Conservation (phyloP, 2,329 filamentous ascomycete species). For the Beauveria australis region DNA sequence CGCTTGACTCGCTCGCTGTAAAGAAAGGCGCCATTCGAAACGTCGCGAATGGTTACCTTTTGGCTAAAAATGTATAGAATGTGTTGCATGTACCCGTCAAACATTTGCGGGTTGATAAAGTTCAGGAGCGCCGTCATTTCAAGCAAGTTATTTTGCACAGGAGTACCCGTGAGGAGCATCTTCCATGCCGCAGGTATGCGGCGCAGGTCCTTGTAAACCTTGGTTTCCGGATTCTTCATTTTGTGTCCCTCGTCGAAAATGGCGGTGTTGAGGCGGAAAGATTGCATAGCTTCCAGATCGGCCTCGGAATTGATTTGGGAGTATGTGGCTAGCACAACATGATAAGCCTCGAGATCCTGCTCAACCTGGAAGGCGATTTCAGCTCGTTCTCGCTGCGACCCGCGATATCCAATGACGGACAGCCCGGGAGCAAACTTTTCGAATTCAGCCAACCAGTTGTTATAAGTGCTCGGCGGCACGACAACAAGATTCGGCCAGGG, state of each 20-base stretch:
- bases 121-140: constrained; percentile 84
- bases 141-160: constrained; percentile 87
- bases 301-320: constrained; percentile 47
- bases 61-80: constrained; percentile 86
- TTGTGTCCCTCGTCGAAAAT: constrained; percentile 95
- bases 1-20: constrained; percentile 80
- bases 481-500: constrained; percentile 73
- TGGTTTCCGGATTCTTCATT: constrained; percentile 79
- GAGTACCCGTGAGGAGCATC: constrained; percentile 68
- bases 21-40: constrained; percentile 72
- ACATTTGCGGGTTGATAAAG: constrained; percentile 88
- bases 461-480: constrained; percentile 85
- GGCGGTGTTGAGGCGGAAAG: constrained; percentile 42
- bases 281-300: constrained; percentile 43
- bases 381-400: constrained; percentile 57
- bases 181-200: constrained; percentile 74
- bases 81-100: constrained; percentile 66
- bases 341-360: constrained; percentile 55
- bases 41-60: constrained; percentile 75
- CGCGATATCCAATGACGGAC: constrained; percentile 62
- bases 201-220: constrained; percentile 71
- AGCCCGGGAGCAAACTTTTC: constrained; percentile 73
- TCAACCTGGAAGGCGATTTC: constrained; percentile 59
- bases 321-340: constrained; percentile 53
- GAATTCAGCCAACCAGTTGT: constrained; percentile 94